Evolutionary conservation across 345 rosid species (phyloP).

Genomic region (Erodium maritimum): DNA sequence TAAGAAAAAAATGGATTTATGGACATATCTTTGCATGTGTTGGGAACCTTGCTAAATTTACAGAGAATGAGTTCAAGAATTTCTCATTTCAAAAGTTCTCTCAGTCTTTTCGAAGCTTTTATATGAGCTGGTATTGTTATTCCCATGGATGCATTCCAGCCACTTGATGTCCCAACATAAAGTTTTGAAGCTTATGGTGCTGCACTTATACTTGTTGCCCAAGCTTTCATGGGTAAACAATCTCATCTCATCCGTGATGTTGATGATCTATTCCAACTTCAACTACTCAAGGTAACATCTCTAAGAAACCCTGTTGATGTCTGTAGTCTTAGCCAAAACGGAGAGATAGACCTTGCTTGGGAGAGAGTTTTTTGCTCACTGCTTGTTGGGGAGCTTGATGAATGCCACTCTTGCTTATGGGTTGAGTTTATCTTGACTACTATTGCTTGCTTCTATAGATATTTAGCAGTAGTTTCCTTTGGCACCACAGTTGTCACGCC

Average conservation of each 20-base stretch:
- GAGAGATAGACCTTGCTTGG: constrained; percentile 66
- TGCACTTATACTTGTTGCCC: constrained; percentile 83
- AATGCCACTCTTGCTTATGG: constrained; percentile 65
- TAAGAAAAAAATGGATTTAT: constrained; percentile 74
- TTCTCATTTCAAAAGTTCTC: constrained; percentile 42
- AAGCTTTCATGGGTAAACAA: constrained; percentile 70
- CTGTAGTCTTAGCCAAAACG: constrained; percentile 33
- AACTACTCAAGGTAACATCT: constrained; percentile 44
- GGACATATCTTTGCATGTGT: constrained; percentile 81
- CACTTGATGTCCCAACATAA: constrained; percentile 65
- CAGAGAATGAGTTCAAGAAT: constrained; percentile 56
- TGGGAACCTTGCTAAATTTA: constrained; percentile 64
- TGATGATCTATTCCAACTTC: constrained; percentile 74
- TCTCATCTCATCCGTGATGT: constrained; percentile 72
- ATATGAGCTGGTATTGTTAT: constrained; percentile 79
- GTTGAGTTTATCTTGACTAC: too few relatives aligned
- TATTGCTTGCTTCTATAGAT: too few relatives aligned
- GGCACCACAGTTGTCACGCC: too few relatives aligned
- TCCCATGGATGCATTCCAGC: constrained; percentile 72
- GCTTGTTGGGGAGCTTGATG: constrained; percentile 80
- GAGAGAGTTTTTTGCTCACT: constrained; percentile 87
- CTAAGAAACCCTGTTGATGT: constrained; percentile 35
- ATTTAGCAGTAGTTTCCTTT: too few relatives aligned
- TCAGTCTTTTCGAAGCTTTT: constrained; percentile 54
- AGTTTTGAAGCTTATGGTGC: constrained; percentile 76